Conservation (phyloP, 768 basidiomycete species). For the Tubosaeta sp. region DNA sequence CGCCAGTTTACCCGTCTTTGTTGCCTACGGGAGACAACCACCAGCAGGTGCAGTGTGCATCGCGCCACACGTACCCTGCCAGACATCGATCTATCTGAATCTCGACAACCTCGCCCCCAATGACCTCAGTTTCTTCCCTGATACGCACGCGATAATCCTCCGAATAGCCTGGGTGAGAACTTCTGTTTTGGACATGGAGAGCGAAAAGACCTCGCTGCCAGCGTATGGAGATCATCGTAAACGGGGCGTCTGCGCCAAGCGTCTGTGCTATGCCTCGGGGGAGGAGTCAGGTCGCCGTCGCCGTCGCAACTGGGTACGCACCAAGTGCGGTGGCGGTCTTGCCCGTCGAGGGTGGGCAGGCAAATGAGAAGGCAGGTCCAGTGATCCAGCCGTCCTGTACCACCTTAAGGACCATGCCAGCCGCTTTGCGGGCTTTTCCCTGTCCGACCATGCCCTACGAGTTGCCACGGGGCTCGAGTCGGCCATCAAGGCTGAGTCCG, state of each 20-base stretch:
- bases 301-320: constrained; percentile 30
- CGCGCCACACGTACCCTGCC: constrained; percentile 59
- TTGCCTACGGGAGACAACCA: constrained; percentile 54
- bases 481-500: constrained; percentile 89
- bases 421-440: constrained; percentile 92
- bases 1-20: constrained; percentile 95
- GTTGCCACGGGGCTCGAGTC: constrained; percentile 83
- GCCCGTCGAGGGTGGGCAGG: constrained; percentile 94
- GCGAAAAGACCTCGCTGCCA: constrained; percentile 95
- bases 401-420: constrained; percentile 97
- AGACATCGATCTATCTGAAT: constrained; percentile 97
- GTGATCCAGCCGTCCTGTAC: constrained; percentile 95
- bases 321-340: constrained; percentile 98
- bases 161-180: constrained; percentile 95
- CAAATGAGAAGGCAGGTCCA: constrained; percentile 93
- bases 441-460: constrained; percentile 98
- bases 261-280: constrained; percentile 89
- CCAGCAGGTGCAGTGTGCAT: background rate
- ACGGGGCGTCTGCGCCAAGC: constrained; percentile 90
- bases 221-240: constrained; percentile 98
- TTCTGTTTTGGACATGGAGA: constrained; percentile 98
- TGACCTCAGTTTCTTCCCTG: constrained; percentile 95
- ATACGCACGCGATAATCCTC: constrained; percentile 93
- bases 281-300: background rate
- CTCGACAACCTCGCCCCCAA: constrained; percentile 97